These are phyloP conservation scores for Alternaria triticina DNA, from an alignment of 2,329 filamentous ascomycete species.

Conservation along the genomic window DNA sequence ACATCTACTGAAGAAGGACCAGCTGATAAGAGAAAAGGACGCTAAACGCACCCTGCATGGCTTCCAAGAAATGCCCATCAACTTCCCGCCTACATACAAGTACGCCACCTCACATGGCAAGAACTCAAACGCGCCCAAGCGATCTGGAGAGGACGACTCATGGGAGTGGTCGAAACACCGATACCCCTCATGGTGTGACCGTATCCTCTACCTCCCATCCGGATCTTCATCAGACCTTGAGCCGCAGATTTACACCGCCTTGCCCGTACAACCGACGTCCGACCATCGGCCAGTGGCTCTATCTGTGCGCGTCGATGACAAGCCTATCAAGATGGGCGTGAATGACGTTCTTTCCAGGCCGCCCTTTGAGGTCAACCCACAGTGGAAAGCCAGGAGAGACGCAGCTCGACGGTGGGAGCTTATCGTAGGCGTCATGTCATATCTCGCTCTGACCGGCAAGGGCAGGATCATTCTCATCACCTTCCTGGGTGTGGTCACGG, in stretches of 20 bases:
- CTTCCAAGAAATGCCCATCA: constrained; percentile 73
- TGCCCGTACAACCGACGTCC: constrained; percentile 80
- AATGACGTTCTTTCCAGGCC: constrained; percentile 52
- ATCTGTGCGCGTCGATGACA: constrained; percentile 69
- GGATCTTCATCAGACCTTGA: constrained; percentile 58
- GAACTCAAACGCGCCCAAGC: constrained; percentile 8
- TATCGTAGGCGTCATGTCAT: constrained; percentile 63
- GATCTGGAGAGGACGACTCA: constrained; percentile 38
- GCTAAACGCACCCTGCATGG: constrained; percentile 78
- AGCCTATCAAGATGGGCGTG: constrained; percentile 39
- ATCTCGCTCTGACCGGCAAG: constrained; percentile 58
- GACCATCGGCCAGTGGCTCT: constrained; percentile 88
- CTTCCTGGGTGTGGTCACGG: constrained; percentile 33
- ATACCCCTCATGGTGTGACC: constrained; percentile 90
- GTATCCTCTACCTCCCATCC: constrained; percentile 73
- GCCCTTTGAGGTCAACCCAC: constrained; percentile 64
- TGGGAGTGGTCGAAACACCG: constrained; percentile 83
- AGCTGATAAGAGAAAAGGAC: constrained; percentile 74
- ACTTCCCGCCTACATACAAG: constrained; percentile 94
- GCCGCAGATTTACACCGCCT: constrained; percentile 69
- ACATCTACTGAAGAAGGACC: constrained; percentile 74
- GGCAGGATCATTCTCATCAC: constrained; percentile 51
- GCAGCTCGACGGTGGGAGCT: constrained; percentile 65
- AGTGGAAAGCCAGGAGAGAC: constrained; percentile 62
- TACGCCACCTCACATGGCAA: constrained; percentile 58